These are phyloP conservation scores for Colletotrichum lini DNA, from an alignment of 2,329 filamentous ascomycete genomes.

Conservation along the genomic window DNA sequence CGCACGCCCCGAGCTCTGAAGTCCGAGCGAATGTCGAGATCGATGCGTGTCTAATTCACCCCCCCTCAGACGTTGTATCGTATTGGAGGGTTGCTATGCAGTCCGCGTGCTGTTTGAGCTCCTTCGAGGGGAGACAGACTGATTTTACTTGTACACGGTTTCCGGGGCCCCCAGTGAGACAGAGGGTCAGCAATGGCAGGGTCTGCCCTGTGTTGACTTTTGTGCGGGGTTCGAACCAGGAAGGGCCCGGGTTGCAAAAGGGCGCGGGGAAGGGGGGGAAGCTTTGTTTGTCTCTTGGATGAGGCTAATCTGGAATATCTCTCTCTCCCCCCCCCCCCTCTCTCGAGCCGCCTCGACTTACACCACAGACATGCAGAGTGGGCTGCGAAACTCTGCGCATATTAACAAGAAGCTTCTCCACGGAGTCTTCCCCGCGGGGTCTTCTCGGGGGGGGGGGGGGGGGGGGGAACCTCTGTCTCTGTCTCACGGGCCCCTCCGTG, in stretches of 20 bases:
- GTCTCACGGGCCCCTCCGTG: background rate
- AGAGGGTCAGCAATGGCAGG: constrained; percentile 1
- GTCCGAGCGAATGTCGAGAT: constrained; percentile 25
- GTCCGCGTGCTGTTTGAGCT: constrained; percentile 22
- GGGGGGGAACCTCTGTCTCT: background rate
- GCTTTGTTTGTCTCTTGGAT: constrained; percentile 6
- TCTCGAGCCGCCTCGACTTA: background rate
- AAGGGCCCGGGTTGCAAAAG: background rate
- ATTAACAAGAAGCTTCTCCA: constrained; percentile 19
- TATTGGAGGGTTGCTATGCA: too few relatives aligned
- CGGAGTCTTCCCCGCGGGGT: background rate
- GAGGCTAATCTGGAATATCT: constrained; percentile 4
- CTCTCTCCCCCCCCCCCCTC: background rate
- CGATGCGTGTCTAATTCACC: constrained; percentile 3
- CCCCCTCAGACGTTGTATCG: constrained; percentile 19
- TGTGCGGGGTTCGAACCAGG: constrained; percentile 18
- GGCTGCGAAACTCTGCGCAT: constrained; percentile 10
- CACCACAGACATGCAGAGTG: background rate
- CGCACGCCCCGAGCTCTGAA: constrained; percentile 21
- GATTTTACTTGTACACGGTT: background rate
- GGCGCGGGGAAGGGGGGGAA: constrained; percentile 18
- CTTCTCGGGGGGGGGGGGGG: constrained; percentile 10
- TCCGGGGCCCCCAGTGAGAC: constrained; percentile 8
- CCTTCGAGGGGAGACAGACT: background rate
- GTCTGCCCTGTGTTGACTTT: constrained; percentile 18